These are phyloP conservation scores for Acacia confusa DNA, from an alignment of 306 rosid genomes.

Conservation along the genomic window DNA sequence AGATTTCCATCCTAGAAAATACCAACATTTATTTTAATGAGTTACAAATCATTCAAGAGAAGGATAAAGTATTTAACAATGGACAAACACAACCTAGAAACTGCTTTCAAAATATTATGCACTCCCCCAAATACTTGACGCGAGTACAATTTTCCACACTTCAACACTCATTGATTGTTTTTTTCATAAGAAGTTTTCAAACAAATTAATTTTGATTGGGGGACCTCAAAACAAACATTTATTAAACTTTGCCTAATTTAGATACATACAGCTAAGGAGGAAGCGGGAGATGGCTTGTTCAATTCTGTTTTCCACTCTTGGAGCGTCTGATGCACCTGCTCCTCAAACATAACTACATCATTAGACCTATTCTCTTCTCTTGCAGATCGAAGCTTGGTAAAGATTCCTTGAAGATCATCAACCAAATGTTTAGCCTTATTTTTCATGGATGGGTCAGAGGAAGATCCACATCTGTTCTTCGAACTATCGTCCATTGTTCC, in stretches of 20 bases:
- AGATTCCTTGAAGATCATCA: constrained; percentile 79
- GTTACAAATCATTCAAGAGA: constrained; percentile 19
- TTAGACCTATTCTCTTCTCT: constrained; percentile 76
- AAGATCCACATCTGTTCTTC: constrained; percentile 67
- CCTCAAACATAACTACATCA: constrained; percentile 70
- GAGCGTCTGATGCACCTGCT: constrained; percentile 89
- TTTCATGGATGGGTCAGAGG: constrained; percentile 66
- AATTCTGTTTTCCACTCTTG: constrained; percentile 91
- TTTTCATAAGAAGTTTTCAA: not conserved
- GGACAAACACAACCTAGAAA: not conserved
- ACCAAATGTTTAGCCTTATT: constrained; percentile 81
- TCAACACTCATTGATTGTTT: not conserved
- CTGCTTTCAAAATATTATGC: not conserved
- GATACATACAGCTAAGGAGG: constrained; percentile 57
- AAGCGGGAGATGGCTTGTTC: constrained; percentile 74
- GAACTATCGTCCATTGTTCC: constrained; percentile 60
- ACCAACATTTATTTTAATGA: constrained; percentile 32
- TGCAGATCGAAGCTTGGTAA: constrained; percentile 72
- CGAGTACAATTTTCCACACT: not conserved
- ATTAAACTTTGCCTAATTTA: not conserved
- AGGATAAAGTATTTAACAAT: not conserved
- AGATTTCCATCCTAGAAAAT: constrained; percentile 72
- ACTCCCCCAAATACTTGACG: not conserved
- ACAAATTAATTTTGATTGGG: not conserved
- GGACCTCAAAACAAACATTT: not conserved